phyloP scores from a whole-genome alignment of 2,329 filamentous ascomycete genomes.

The Colletotrichum sidae region DNA sequence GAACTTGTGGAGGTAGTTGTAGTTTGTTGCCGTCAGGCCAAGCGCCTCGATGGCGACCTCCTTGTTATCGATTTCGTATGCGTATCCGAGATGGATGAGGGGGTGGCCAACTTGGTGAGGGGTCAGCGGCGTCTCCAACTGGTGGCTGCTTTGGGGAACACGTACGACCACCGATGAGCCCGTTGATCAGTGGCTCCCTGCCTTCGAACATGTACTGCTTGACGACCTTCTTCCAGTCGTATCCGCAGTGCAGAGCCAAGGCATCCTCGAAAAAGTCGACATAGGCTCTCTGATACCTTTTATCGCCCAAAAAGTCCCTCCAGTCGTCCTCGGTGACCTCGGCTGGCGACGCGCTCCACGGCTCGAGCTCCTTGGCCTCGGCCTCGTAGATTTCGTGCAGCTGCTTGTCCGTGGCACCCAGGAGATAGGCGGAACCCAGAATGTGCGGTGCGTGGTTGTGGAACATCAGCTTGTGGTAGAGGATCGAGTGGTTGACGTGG shows the following conservation, averaged over 20 bases:
- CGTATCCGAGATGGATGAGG: constrained; percentile 95
- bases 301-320: constrained; percentile 84
- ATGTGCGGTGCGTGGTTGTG: constrained; percentile 89
- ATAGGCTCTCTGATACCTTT: constrained; percentile 87
- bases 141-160: constrained; percentile 29
- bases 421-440: constrained; percentile 85
- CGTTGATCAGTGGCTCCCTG: constrained; percentile 82
- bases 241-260: constrained; percentile 77
- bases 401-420: constrained; percentile 80
- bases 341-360: constrained; percentile 85
- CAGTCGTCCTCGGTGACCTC: constrained; percentile 89
- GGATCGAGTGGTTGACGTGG: constrained; percentile 87
- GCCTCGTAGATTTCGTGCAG: constrained; percentile 85
- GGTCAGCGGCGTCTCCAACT: constrained; percentile 42
- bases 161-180: constrained; percentile 82
- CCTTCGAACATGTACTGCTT: constrained; percentile 81
- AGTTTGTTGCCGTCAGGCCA: constrained; percentile 70
- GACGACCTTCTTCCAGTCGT: constrained; percentile 86
- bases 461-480: constrained; percentile 79
- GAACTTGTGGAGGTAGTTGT: constrained; percentile 72
- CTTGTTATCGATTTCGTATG: constrained; percentile 86
- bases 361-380: constrained; percentile 77
- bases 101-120: constrained; percentile 79
- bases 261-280: constrained; percentile 97
- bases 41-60: constrained; percentile 92